Percentiles rank a stretch among this genome's conserved stretches.
phyloP scores from a whole-genome alignment of 1,284 basidiomycete species.

The Papiliotrema flavescens region DNA sequence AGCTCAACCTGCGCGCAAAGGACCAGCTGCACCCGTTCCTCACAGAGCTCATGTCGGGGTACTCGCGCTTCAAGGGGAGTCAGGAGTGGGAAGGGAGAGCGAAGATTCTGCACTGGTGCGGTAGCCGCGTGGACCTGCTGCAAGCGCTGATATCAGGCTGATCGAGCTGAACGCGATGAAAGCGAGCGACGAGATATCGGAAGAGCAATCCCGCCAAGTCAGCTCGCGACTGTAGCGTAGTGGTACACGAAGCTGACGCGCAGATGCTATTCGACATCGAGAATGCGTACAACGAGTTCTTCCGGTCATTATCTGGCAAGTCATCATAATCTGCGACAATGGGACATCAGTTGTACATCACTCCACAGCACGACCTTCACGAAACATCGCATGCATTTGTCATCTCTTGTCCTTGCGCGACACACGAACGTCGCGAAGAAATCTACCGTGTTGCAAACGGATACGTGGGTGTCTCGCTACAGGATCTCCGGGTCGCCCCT shows the following conservation, averaged over 20 bases:
- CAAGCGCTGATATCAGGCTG: slow-evolving; percentile 58
- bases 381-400: not conserved
- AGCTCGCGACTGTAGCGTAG: slow-evolving; percentile 10
- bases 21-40: slow-evolving; percentile 94
- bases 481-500: slow-evolving; percentile 34
- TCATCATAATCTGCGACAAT: not conserved
- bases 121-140: slow-evolving; percentile 1
- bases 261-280: slow-evolving; percentile 96
- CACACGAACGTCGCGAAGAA: not conserved
- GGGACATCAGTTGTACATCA: not conserved
- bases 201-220: slow-evolving; percentile 91
- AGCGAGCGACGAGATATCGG: slow-evolving; percentile 91
- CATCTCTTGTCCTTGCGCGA: not conserved
- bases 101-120: slow-evolving; percentile 87
- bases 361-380: not conserved
- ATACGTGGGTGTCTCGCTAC: slow-evolving; percentile 8
- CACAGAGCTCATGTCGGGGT: slow-evolving; percentile 88
- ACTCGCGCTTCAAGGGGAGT: slow-evolving; percentile 85
- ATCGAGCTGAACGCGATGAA: slow-evolving; percentile 97
- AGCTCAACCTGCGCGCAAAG: slow-evolving; percentile 86
- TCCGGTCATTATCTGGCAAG: slow-evolving; percentile 62
- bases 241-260: slow-evolving; percentile 2
- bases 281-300: slow-evolving; percentile 94
- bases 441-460: not conserved
- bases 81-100: slow-evolving; percentile 92